phyloP scores from a whole-genome alignment of 306 rosid genomes.

The Begonia peltatifolia region DNA sequence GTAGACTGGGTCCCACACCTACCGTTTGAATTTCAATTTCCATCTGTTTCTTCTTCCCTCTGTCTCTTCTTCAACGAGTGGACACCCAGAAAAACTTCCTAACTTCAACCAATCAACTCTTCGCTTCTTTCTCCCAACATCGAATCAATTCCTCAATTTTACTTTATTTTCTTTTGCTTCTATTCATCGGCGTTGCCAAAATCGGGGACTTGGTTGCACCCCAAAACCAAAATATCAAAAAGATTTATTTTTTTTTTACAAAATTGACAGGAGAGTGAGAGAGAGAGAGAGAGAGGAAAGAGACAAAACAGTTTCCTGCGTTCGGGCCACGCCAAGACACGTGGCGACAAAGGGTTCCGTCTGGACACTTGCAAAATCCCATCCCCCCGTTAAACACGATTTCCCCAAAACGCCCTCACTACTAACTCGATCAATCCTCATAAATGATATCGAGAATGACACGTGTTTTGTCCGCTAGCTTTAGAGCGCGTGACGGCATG shows the following conservation, averaged over 20 bases:
- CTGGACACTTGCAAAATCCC: constrained; percentile 2
- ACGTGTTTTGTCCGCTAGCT: constrained; percentile 43
- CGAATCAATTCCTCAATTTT: too few species aligned
- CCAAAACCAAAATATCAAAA: too few species aligned
- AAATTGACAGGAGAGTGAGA: not conserved
- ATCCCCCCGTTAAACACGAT: not conserved
- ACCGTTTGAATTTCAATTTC: not conserved
- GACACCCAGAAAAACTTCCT: too few species aligned
- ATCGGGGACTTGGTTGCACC: too few species aligned
- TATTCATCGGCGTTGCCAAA: too few species aligned
- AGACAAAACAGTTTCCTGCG: constrained; percentile 33
- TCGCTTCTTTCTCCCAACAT: too few species aligned
- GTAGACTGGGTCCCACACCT: constrained; percentile 37
- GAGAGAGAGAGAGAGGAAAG: not conserved
- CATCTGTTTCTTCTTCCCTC: not conserved
- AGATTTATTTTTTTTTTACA: not conserved
- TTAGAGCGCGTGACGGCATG: constrained; percentile 50
- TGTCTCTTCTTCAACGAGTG: not conserved
- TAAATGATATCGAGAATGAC: constrained; percentile 28
- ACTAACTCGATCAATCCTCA: constrained; percentile 3
- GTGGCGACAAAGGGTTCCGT: constrained; percentile 70
- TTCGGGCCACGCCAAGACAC: constrained; percentile 76
- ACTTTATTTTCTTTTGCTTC: too few species aligned
- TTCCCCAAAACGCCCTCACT: constrained; percentile 17
- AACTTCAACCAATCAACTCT: too few species aligned